Conservation (phyloP, 2,329 filamentous ascomycete species). For the Stagonosporopsis vannaccii region DNA sequence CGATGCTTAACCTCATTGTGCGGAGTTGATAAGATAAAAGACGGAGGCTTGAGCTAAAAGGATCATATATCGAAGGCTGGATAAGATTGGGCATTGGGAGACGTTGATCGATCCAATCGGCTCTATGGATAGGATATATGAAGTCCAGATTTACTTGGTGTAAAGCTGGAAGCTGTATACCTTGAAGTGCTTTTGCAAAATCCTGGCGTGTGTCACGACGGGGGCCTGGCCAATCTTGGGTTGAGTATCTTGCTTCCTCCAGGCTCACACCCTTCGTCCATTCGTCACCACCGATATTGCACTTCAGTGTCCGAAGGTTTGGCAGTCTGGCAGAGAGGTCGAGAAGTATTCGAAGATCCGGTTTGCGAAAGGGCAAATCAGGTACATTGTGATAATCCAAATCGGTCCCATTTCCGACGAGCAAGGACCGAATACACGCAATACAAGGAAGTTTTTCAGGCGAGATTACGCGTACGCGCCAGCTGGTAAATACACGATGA, state of each 20-base stretch:
- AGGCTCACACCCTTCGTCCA: constrained; percentile 1
- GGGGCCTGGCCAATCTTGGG: constrained; percentile 27
- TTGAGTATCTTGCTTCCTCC: constrained; percentile 9
- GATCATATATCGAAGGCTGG: constrained; percentile 22
- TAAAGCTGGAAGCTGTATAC: constrained; percentile 17
- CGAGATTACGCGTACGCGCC: constrained; percentile 22
- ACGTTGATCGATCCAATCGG: constrained; percentile 12
- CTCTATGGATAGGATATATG: constrained; percentile 1
- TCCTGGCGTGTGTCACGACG: constrained; percentile 31
- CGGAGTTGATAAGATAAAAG: constrained; percentile 26
- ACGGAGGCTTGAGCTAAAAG: constrained; percentile 29
- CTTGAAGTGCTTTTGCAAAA: constrained; percentile 24
- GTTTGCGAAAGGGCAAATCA: constrained; percentile 9
- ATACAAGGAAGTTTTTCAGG: constrained; percentile 22
- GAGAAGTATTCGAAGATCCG: constrained; percentile 25
- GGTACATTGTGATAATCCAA: constrained; percentile 1
- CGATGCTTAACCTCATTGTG: constrained; percentile 15
- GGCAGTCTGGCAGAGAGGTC: constrained; percentile 18
- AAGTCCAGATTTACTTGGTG: constrained; percentile 18
- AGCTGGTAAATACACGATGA: constrained; percentile 11
- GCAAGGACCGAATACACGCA: constrained; percentile 17
- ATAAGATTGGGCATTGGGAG: constrained; percentile 21
- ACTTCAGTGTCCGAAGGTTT: constrained; percentile 8
- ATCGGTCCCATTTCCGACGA: background rate
- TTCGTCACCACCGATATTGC: constrained; percentile 14